Evolutionary conservation across 2,329 filamentous ascomycete genomes (phyloP), one percentile per base, ranked within the genome.

Genomic region (Arthrobotrys entomopaga): DNA sequence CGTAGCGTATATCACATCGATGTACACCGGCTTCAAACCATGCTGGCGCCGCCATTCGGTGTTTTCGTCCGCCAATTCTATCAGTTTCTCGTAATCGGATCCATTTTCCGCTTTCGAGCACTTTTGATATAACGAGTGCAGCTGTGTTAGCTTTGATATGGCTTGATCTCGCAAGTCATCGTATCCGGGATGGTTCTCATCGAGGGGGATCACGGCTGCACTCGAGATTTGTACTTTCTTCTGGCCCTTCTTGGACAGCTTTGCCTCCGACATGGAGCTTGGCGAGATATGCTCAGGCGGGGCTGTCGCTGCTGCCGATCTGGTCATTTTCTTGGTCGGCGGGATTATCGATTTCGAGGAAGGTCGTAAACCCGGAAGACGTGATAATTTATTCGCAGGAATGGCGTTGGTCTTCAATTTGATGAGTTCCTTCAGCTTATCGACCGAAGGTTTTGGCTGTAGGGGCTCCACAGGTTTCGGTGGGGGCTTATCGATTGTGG

Each of bases 101-200:
- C 53, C 56, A 19, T 54, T 48, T 19, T 61, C 48, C 4, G 38
- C 16, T 8, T 54, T 46, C 10, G 70, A 67, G 6, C 65, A 67
- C 19, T 52, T 65, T 34, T 74, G 70, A 56, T 74, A 74, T 2
- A 74, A 50, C 16, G 57, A 57, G 46, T 74, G 70, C 24, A 67
- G 15, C 20, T 74, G 70, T 20, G 43, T 67, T 13, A 74, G 42
- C 24, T 67, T 74, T 5, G 70, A 74, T 34, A 74, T 67, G 10
- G 70, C 70, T 54, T 74, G 70, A 34, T 74, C 70, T 16, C 70
- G 70, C n/a, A 74, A 42, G 24, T 74, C 70, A 15, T 74, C 70
- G 15, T 63, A 74, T n/a, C 70, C 70, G 1, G 70, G 63, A 22
- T 74, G 70, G 46, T 67, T 74, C n/a, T 74, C 70, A 16, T 74